A percentile compares a stretch with the other conserved stretches of the same genome.
phyloP scores from a whole-genome alignment of 2,329 filamentous ascomycete species.

The Epicoccum nigrum region DNA sequence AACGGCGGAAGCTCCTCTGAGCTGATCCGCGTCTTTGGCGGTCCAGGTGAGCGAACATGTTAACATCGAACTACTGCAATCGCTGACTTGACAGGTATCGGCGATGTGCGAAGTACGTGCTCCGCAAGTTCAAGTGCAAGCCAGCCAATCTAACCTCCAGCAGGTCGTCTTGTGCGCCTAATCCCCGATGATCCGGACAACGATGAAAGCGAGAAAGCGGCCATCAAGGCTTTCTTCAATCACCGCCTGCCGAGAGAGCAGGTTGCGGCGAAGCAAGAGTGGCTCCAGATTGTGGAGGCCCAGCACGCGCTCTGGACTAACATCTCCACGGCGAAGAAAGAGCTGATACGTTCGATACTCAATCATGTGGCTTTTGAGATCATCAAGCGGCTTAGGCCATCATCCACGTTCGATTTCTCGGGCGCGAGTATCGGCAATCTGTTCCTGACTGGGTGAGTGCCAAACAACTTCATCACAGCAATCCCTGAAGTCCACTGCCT shows the following conservation, averaged over 20 bases:
- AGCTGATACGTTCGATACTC: constrained; percentile 58
- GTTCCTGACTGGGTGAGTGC: constrained; percentile 57
- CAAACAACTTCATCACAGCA: not conserved
- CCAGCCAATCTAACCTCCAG: constrained; percentile 4
- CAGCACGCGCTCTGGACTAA: constrained; percentile 74
- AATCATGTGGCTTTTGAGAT: constrained; percentile 59
- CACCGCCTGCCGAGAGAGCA: constrained; percentile 74
- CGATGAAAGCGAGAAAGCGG: constrained; percentile 61
- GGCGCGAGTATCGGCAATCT: constrained; percentile 59
- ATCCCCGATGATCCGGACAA: constrained; percentile 71
- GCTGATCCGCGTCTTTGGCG: constrained; percentile 91
- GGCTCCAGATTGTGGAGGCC: constrained; percentile 87
- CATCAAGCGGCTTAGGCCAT: constrained; percentile 54
- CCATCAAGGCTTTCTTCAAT: constrained; percentile 86
- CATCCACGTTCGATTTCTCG: constrained; percentile 56
- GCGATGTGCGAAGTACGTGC: constrained; percentile 73
- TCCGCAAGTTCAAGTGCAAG: not conserved
- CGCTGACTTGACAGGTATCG: constrained; percentile 56
- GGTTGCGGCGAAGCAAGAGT: constrained; percentile 72
- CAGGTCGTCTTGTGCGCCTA: constrained; percentile 85
- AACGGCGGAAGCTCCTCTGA: constrained; percentile 95
- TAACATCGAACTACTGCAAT: no score
- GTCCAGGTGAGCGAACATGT: constrained; percentile 67
- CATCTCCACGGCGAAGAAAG: constrained; percentile 57
- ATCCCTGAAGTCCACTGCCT: no score